These are phyloP conservation scores for Neurospora sp. DNA, from an alignment of 495 filamentous ascomycete species.

Conservation along the genomic window DNA sequence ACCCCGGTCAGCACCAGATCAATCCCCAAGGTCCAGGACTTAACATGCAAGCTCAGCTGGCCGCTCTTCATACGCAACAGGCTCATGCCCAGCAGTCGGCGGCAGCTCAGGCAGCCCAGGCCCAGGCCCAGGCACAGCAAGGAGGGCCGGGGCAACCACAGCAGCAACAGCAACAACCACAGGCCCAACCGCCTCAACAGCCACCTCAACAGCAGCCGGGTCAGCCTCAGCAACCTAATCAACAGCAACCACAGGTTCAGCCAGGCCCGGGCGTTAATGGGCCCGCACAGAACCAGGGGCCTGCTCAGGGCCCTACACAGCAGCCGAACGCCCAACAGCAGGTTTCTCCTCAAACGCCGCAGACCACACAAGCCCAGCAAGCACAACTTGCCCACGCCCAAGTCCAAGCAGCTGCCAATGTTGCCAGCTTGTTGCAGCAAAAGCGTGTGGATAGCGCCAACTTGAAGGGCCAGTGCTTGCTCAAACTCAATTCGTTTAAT, in stretches of 20 bases:
- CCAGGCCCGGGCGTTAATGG: constrained; percentile 15
- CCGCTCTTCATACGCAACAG: constrained; percentile 22
- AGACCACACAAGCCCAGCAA: constrained; percentile 46
- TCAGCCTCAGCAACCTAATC: constrained; percentile 31
- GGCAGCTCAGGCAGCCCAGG: constrained; percentile 18
- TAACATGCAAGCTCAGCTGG: constrained; percentile 23
- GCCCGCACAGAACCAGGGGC: constrained; percentile 20
- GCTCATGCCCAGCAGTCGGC: constrained; percentile 22
- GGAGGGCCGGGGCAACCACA: constrained; percentile 31
- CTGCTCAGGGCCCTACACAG: constrained; percentile 20
- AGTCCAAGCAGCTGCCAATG: constrained; percentile 13
- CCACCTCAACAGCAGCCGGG: constrained; percentile 24
- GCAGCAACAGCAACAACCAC: constrained; percentile 29
- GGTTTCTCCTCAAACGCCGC: constrained; percentile 32
- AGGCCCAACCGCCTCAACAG: constrained; percentile 17
- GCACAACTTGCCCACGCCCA: constrained; percentile 24
- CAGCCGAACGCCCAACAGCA: constrained; percentile 33
- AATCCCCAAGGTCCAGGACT: constrained; percentile 27
- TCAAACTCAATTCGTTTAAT: constrained; percentile 58
- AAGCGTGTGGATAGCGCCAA: constrained; percentile 40
- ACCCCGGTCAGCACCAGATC: constrained; percentile 34
- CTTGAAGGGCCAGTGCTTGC: constrained; percentile 46
- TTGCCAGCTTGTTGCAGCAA: constrained; percentile 29
- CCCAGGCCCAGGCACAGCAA: constrained; percentile 42
- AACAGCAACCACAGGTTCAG: constrained; percentile 42